These are phyloP conservation scores for Hawksworthiomyces lignivorus DNA, from an alignment of 2,329 filamentous ascomycete species.

Conservation along the genomic window DNA sequence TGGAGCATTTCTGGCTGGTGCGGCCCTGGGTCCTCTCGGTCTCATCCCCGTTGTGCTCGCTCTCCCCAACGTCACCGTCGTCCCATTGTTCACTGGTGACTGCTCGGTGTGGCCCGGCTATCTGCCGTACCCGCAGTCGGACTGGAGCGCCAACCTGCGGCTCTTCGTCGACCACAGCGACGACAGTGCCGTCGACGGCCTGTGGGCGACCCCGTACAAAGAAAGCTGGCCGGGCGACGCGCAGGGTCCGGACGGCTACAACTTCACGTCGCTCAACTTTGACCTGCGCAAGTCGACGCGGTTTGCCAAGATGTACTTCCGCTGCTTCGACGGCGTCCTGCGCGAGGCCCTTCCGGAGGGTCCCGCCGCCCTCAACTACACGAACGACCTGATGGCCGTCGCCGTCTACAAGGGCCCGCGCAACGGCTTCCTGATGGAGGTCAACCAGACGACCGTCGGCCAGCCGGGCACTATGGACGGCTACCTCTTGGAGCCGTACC, in stretches of 20 bases:
- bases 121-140: neutral
- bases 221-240: no score
- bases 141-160: neutral
- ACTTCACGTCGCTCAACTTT: neutral
- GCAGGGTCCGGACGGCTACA: neutral
- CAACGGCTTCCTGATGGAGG: neutral
- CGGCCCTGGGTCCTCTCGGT: neutral
- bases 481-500: neutral
- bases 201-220: neutral
- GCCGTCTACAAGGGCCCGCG: neutral
- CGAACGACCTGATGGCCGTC: neutral
- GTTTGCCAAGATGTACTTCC: neutral
- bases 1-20: no score
- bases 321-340: slow-evolving; percentile 3
- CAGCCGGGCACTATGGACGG: neutral
- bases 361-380: neutral
- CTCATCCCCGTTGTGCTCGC: neutral
- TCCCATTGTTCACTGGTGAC: neutral
- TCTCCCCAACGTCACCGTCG: neutral
- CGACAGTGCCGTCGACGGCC: neutral
- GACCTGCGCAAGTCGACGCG: neutral
- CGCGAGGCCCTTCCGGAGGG: neutral
- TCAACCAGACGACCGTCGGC: neutral
- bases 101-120: neutral
- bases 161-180: neutral